Evolutionary conservation across 805 yeast species (phyloP), one percentile per base, ranked within the genome.

Genomic region (Wickerhamiella spandovensis): DNA sequence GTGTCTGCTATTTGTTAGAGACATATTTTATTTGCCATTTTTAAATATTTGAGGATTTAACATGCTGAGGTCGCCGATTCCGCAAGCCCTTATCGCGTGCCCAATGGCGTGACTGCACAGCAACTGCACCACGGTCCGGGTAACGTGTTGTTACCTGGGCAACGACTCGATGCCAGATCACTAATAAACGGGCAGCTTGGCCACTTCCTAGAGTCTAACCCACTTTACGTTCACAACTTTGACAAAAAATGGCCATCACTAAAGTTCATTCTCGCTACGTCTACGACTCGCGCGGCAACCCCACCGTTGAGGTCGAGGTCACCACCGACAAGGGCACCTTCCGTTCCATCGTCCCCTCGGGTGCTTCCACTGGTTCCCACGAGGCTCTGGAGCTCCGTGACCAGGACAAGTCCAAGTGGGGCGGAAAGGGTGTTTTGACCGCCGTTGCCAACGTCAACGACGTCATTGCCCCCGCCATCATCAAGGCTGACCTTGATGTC

Each of bases 261-360:
- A 89, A 90, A 74, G 75, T 89, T 64, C 81, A 77, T 73, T 85
- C 97, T 66, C 89, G 98, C 77, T 84, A 81, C 79, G 95, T 90
- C 74, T 90, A 92, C 83, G 98, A 90, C 77, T 90, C 97, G 65
- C 87, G 98, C 77, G 97, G 97, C 76, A 92, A 90, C 82, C 98
- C 98, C 76, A 90, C 98, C 63, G 98, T 92, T 64, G 97, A 92
- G 81, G 97, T 92, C 62, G 97, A 92, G 68, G 67, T 90, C 65
- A 76, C 83, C 79, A 90, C 98, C 67, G 90, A 77, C 58, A 80
- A 84, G 67, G 98, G 98, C 67, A 65, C 79, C 59, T 89, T 87
- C 94, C 84, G 97, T 74, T 80, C 97, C 61, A 89, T 90, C 68
- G 98, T 92, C 57, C 98, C 98, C 72, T 88, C 97, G 60, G 98